Conservation (phyloP, 108 stramenopile species). For the Fragilaria radians region DNA sequence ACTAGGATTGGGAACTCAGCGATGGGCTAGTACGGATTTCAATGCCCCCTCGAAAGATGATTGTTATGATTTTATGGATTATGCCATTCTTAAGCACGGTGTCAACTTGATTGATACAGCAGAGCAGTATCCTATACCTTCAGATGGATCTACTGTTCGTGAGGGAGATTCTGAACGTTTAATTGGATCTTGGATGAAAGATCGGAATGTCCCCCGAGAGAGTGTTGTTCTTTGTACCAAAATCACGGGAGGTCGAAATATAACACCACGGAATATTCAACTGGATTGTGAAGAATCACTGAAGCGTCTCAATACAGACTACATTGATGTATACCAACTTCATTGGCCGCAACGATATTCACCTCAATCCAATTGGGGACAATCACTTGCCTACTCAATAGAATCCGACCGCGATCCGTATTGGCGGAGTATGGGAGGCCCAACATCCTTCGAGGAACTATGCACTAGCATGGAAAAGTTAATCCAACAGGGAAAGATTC, state of each 20-base stretch:
- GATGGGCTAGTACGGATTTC: slow-evolving; percentile 72
- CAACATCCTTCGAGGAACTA: slow-evolving; percentile 79
- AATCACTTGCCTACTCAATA: slow-evolving; percentile 67
- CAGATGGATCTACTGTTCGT: slow-evolving; percentile 26
- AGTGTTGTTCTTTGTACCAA: slow-evolving; percentile 84
- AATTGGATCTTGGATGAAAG: slow-evolving; percentile 82
- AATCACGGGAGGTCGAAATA: slow-evolving; percentile 80
- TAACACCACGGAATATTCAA: slow-evolving; percentile 42
- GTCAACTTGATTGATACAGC: slow-evolving; percentile 85
- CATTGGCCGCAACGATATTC: slow-evolving; percentile 87
- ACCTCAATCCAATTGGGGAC: slow-evolving; percentile 86
- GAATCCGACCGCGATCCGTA: slow-evolving; percentile 50
- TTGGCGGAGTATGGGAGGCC: slow-evolving; percentile 44
- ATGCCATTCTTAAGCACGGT: slow-evolving; percentile 63
- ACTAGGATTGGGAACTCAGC: slow-evolving; percentile 72
- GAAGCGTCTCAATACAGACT: slow-evolving; percentile 69
- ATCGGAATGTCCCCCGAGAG: slow-evolving; percentile 45
- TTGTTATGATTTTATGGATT: slow-evolving; percentile 74
- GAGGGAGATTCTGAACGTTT: slow-evolving; percentile 77
- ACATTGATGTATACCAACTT: slow-evolving; percentile 80
- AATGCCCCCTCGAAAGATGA: slow-evolving; percentile 68
- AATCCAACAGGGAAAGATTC: slow-evolving; percentile 78
- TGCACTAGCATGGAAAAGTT: slow-evolving; percentile 76
- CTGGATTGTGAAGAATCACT: slow-evolving; percentile 55
- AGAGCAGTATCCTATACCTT: slow-evolving; percentile 86